Conservation (phyloP, 441 rosid genomes). For the Sinapis alba region DNA sequence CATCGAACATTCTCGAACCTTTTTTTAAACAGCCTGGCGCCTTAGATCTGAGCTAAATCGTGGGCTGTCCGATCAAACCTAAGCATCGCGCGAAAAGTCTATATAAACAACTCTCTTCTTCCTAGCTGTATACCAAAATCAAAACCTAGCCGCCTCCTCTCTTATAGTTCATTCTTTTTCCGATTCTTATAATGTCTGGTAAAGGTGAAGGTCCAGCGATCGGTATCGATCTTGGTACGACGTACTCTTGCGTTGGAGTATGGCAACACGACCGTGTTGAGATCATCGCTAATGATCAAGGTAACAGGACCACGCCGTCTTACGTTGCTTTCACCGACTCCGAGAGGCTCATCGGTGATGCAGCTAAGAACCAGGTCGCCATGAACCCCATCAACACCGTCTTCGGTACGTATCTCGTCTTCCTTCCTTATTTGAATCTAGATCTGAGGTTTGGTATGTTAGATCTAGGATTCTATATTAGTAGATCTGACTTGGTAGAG, state of each 20-base stretch:
- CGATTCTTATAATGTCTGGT: slow-evolving; percentile 47
- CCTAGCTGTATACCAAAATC: neutral
- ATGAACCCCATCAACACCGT: slow-evolving; percentile 57
- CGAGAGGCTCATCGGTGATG: slow-evolving; percentile 56
- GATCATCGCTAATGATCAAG: slow-evolving; percentile 57
- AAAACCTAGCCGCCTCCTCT: neutral
- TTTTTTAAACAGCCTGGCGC: neutral
- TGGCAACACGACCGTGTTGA: slow-evolving; percentile 56
- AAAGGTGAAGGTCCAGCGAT: slow-evolving; percentile 67
- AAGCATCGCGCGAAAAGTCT: neutral
- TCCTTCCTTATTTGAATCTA: neutral
- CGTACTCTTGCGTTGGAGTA: slow-evolving; percentile 57
- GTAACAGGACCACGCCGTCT: slow-evolving; percentile 53
- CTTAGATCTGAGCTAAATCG: neutral
- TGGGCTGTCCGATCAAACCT: neutral
- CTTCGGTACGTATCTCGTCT: slow-evolving; percentile 39
- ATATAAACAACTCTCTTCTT: neutral
- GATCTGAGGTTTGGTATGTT: slow-evolving; percentile 1
- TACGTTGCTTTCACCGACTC: slow-evolving; percentile 53
- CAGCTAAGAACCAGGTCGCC: slow-evolving; percentile 59
- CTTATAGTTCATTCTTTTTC: slow-evolving; percentile 7
- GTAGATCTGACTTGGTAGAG: too few relatives aligned
- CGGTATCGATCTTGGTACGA: slow-evolving; percentile 58
- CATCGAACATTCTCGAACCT: neutral
- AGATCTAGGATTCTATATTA: neutral